Percentiles rank a stretch among this genome's conserved stretches.
These are phyloP conservation scores for Cenococcum geophilum DNA, from an alignment of 495 filamentous ascomycete genomes.

Conservation along the genomic window DNA sequence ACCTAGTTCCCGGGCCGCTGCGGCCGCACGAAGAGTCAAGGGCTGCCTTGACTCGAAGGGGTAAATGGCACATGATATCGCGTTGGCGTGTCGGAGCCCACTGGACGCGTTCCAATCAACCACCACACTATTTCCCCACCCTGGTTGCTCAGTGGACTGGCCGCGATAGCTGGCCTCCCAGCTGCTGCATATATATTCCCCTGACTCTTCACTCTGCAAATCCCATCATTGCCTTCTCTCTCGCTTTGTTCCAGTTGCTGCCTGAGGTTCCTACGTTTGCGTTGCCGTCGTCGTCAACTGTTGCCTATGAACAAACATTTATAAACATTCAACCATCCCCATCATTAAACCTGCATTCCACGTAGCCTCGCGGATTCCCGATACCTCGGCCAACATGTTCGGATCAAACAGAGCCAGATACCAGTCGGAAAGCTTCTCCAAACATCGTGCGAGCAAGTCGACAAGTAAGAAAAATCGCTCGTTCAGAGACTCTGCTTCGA, in stretches of 20 bases:
- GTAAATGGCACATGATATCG: conserved; percentile 8
- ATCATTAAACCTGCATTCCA: not conserved
- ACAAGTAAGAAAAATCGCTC: conserved; percentile 38
- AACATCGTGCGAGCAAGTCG: conserved; percentile 36
- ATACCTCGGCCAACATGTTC: conserved; percentile 33
- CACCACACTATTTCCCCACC: not conserved
- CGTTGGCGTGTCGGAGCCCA: conserved; percentile 2
- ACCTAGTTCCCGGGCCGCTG: not conserved
- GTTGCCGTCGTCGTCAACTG: not conserved
- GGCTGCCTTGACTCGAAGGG: not conserved
- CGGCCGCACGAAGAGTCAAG: conserved; percentile 1
- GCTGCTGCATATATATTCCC: conserved; percentile 9
- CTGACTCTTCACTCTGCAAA: not conserved
- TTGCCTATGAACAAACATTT: conserved; percentile 4
- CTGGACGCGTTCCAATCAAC: conserved; percentile 9
- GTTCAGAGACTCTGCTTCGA: conserved; percentile 32
- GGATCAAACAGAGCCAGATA: conserved; percentile 32
- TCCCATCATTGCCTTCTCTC: conserved; percentile 2
- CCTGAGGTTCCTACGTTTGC: conserved; percentile 4
- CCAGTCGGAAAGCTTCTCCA: conserved; percentile 38
- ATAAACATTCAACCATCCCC: conserved; percentile 7
- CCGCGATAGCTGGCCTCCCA: conserved; percentile 6
- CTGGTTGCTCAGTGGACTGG: not conserved
- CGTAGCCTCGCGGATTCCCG: not conserved
- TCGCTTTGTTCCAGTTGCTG: conserved; percentile 1